Base-by-base conservation (phyloP, 768 basidiomycete genomes). In the Suillus occidentalis region DNA sequence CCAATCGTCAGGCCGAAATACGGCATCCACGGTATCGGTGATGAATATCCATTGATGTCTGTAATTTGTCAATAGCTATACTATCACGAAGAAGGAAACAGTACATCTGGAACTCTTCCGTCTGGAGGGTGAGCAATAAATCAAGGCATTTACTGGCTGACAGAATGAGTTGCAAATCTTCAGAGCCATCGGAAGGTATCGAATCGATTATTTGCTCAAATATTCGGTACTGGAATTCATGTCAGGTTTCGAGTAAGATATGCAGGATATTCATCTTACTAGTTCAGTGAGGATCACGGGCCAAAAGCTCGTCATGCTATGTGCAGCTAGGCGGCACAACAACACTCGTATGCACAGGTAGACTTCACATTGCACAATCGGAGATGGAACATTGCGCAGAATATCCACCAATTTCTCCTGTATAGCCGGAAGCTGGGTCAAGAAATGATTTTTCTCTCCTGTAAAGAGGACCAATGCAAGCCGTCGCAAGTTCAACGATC, bases 1-100 rank as follows among this genome's bases (percentile, higher is more conserved):
- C 85, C 90, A 94, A 53, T 88, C 82, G 64, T 95, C 89, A 0
- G 95, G 92, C 20, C 88, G 89, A 77, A 94, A 95, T 40, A 95
- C 85, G 0, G 97, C 95, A 71, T 99, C 97, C 7, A 96, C 93
- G 0, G 97, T 99, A 75, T 99, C 97, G 3, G 95, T 97, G 50
- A 98, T 88, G 75, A 99, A 99, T 71, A 97, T 92, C 97, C 97
- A 99, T 80, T 99, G 95, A 75, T 99, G 92, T 73, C 91, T 93
- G 68, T 22, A 50, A 6, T 20, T 25, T 16, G 57, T 72, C 12
- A 74, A 62, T 55, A 62, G 59, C 60, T 53, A 13, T 18, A 16
- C 18, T 2, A 13, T 22, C 4, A 45, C 6, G 40, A 65, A 14
- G 12, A 37, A 39, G 49, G 22, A 60, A 61, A 50, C 16, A 80